These are phyloP conservation scores for Neurospora sp. DNA, from an alignment of 495 filamentous ascomycete species.

Conservation along the genomic window DNA sequence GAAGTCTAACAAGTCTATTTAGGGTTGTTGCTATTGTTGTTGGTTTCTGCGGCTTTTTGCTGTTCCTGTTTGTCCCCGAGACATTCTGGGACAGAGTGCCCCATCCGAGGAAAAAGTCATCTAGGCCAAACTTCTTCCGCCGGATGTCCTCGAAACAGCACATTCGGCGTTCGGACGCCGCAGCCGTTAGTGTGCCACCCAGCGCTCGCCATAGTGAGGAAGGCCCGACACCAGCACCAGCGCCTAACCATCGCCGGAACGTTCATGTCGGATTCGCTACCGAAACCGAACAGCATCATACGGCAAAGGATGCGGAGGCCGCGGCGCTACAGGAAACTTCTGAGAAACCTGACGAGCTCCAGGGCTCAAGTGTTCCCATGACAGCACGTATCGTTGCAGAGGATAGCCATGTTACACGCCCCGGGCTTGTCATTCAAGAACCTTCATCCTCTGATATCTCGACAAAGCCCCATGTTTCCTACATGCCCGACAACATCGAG, in stretches of 20 bases:
- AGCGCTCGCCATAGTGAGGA: not conserved
- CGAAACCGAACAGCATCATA: not conserved
- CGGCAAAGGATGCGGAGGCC: not conserved
- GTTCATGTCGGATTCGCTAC: slow-evolving; percentile 49
- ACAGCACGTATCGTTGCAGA: not conserved
- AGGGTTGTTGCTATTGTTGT: slow-evolving; percentile 83
- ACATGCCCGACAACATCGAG: not conserved
- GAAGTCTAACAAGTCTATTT: slow-evolving; percentile 14
- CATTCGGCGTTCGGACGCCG: not conserved
- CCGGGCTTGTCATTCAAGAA: not conserved
- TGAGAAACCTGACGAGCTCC: not conserved
- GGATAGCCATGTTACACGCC: not conserved
- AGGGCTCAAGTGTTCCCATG: not conserved
- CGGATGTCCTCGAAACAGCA: slow-evolving; percentile 27
- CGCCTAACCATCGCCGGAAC: not conserved
- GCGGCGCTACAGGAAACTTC: not conserved
- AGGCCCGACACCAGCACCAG: slow-evolving; percentile 8
- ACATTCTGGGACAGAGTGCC: slow-evolving; percentile 94
- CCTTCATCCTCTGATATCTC: not conserved
- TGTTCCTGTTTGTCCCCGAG: slow-evolving; percentile 91
- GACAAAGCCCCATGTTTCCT: not conserved
- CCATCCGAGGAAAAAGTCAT: slow-evolving; percentile 35
- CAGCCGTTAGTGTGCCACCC: not conserved
- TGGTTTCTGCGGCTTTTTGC: slow-evolving; percentile 56
- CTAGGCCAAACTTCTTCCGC: slow-evolving; percentile 29